phyloP scores from a whole-genome alignment of 2,329 filamentous ascomycete genomes.

The Zymoseptoria passerinii region DNA sequence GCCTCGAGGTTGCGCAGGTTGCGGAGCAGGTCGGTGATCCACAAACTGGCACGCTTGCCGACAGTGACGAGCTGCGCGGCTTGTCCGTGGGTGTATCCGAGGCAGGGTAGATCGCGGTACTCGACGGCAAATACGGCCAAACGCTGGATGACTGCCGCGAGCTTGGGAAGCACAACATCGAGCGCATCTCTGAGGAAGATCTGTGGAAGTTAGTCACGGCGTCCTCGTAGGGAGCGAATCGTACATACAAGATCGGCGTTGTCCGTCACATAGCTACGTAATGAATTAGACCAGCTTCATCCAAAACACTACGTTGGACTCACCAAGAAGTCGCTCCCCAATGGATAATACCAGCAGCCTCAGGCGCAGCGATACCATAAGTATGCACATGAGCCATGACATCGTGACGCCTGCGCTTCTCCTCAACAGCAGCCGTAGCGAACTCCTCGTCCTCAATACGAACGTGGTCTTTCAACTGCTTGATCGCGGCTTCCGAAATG shows the following conservation, averaged over 20 bases:
- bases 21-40: constrained; percentile 67
- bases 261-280: constrained; percentile 53
- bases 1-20: constrained; percentile 67
- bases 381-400: constrained; percentile 51
- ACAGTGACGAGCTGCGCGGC: constrained; percentile 50
- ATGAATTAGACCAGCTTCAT: background rate
- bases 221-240: background rate
- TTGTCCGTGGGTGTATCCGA: constrained; percentile 70
- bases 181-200: constrained; percentile 69
- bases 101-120: constrained; percentile 62
- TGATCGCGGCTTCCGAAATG: constrained; percentile 57
- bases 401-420: constrained; percentile 38
- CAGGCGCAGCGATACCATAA: constrained; percentile 64
- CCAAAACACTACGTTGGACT: background rate
- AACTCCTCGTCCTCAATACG: constrained; percentile 43
- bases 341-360: constrained; percentile 77
- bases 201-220: background rate
- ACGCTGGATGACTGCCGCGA: constrained; percentile 71
- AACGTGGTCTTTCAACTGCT: constrained; percentile 39
- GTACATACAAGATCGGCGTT: constrained; percentile 55
- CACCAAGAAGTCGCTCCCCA: constrained; percentile 54
- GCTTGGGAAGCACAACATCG: constrained; percentile 66
- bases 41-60: constrained; percentile 61
- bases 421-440: constrained; percentile 39
- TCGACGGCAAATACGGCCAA: constrained; percentile 63